Conservation (phyloP, 139 green algal genomes). For the Micractinium sp. region DNA sequence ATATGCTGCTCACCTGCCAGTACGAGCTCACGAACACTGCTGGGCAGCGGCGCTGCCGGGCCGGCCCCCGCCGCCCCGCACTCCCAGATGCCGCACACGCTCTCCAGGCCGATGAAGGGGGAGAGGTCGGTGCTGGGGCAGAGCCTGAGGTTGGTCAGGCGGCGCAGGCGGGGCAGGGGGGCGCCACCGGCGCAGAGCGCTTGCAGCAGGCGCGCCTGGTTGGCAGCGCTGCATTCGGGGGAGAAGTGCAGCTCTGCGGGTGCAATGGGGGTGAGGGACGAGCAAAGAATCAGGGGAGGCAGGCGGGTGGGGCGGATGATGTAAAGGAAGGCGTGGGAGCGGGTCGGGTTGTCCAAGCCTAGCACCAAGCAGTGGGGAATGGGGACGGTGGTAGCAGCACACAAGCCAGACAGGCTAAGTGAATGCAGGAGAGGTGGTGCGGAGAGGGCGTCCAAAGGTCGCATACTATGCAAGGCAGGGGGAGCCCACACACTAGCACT, state of each 20-base stretch:
- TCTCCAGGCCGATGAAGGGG: neutral
- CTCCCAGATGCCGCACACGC: neutral
- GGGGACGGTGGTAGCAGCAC: no score
- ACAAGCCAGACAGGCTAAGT: no score
- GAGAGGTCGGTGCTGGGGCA: neutral
- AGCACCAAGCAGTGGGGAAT: neutral
- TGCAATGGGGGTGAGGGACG: no score
- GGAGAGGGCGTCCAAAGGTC: neutral
- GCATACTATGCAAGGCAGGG: no score
- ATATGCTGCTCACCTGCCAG: neutral
- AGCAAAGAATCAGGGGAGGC: no score
- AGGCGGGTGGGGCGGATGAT: neutral
- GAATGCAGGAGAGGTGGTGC: no score
- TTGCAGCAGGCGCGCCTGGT: neutral
- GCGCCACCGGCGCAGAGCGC: neutral
- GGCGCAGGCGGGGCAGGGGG: neutral
- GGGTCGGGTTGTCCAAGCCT: neutral
- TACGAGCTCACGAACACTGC: neutral
- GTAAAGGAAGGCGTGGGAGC: neutral
- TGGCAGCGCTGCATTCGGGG: neutral
- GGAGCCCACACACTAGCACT: no score
- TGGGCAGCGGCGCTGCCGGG: neutral
- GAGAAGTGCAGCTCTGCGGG: neutral
- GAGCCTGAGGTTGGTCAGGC: neutral
- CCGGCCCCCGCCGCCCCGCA: neutral